Base-by-base conservation (phyloP, 805 yeast genomes). In the Wickerhamiella galacta region DNA sequence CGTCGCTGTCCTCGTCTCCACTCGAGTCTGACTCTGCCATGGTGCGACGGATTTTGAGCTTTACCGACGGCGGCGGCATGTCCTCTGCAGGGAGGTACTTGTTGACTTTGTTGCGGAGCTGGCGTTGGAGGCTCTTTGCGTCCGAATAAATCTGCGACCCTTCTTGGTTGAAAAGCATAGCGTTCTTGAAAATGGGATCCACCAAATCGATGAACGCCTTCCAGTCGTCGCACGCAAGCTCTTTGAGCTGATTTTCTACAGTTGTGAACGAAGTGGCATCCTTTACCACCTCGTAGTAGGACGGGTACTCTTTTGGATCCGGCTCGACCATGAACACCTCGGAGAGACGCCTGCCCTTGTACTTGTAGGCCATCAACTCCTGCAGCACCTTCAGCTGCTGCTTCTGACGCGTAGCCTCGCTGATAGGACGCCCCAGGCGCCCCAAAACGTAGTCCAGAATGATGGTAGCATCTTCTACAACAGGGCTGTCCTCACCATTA, bases 241-340 rank as follows among this genome's bases (percentile, higher is more conserved):
- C 54, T 12, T 66, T 66, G 27, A 83, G 48, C 31, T 66, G 66
- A 15, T 56, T 56, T 39, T 64, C 57, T 8, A 87, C 68, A 20
- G 68, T 61, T 32, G 63, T 64, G 45, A 87, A 66, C 1, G 93
- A 69, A 52, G 81, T 77, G 10, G 94, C 93, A 34, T 66, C 60
- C 41, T 70, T 65, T 28, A 87, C 73, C 5, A 78, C 58, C 40
- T 69, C 65, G 54, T 75, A 75, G 57, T 85, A 85, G 46, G 79
- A 93, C 1, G 94, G 93, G 45, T 77, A 75, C 37, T 67, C 69
- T 10, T 68, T 67, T 20, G 65, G 66, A 46, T 72, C 72, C 2
- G 87, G 90, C 35, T 72, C 75, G 20, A 73, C 78, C 58, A 77
- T 51, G 49, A 83, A 85, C 1, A 92, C 79, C 10, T 67, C 77